Base-by-base conservation (phyloP, 805 yeast genomes). In the Lipomyces yamadae region DNA sequence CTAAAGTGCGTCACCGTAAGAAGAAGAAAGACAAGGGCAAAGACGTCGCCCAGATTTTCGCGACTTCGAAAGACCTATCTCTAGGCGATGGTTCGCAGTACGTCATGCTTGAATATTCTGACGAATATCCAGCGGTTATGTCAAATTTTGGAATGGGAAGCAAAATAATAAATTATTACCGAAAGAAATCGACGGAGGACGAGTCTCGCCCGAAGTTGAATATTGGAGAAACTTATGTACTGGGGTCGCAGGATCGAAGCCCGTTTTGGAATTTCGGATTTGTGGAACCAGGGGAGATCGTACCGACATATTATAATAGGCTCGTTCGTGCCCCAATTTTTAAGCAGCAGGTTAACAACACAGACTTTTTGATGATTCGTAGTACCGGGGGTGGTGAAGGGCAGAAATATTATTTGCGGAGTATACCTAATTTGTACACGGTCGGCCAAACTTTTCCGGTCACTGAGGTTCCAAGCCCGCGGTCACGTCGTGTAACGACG, bases 201-300 rank as follows among this genome's bases (percentile, higher is more conserved):
- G 84, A 86, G 3, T 82, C 90, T 4, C 85, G 98, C 67, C 98
- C 98, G 0, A 94, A 93, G 74, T 81, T 92, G 34, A 85, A 91
- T 0, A 83, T 92, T 54, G 99, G 99, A 56, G 99, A 95, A 76
- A 95, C 98, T 0, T 95, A 91, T 78, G 97, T 95, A 2, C 81
- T 95, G 48, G 98, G 97, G n/a, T 91, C 91, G 0, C 97, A 93
- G 76, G 99, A 95, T 78, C 84, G 96, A 73, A 91, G 97, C 6
- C 98, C 99, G 11, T 95, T 95, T 76, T 95, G 99, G 98, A 95
- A 93, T 77, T 95, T 92, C 80, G 99, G 99, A 1, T 91, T 90
- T 79, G 98, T 95, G 6, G 97, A 92, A 57, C 91, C 92, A 2
- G 99, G 99, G 2, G 91, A 89, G 72, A 86, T 92, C 63, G 97